Conservation (phyloP, 306 rosid species). For the Quercus cerris region DNA sequence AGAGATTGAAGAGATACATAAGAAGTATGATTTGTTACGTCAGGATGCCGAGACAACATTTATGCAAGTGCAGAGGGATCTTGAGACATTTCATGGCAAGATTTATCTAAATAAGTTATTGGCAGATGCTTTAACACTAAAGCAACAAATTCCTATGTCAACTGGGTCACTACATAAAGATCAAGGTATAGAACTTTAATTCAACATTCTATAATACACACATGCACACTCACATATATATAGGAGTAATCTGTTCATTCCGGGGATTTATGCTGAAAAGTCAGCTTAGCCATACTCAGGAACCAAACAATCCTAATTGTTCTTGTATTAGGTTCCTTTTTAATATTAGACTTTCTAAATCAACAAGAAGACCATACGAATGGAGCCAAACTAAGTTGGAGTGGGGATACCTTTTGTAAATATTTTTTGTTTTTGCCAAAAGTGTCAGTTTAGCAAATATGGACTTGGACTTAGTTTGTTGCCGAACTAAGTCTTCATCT, state of each 20-base stretch:
- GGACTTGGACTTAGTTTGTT: too few relatives aligned
- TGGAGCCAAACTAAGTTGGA: too few relatives aligned
- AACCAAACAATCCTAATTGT: neutral
- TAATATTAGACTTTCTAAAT: too few relatives aligned
- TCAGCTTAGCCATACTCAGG: neutral
- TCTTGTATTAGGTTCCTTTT: too few relatives aligned
- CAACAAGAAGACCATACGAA: too few relatives aligned
- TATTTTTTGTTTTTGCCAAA: too few relatives aligned
- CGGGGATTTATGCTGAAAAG: neutral
- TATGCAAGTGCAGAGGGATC: conserved; percentile 16
- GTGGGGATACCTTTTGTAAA: too few relatives aligned
- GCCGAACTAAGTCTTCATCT: too few relatives aligned
- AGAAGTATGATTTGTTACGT: conserved; percentile 25
- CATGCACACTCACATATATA: neutral
- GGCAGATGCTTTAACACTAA: conserved; percentile 14
- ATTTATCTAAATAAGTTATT: conserved; percentile 24
- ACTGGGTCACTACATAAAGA: neutral
- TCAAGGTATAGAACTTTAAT: conserved; percentile 7
- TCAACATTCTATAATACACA: neutral
- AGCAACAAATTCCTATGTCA: neutral
- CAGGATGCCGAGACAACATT: conserved; percentile 9
- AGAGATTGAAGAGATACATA: conserved; percentile 17
- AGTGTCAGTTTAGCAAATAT: too few relatives aligned
- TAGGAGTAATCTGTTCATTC: neutral
- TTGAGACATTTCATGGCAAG: conserved; percentile 4